phyloP scores from a whole-genome alignment of 2,329 filamentous ascomycete genomes.

The Fusarium bactridioides region DNA sequence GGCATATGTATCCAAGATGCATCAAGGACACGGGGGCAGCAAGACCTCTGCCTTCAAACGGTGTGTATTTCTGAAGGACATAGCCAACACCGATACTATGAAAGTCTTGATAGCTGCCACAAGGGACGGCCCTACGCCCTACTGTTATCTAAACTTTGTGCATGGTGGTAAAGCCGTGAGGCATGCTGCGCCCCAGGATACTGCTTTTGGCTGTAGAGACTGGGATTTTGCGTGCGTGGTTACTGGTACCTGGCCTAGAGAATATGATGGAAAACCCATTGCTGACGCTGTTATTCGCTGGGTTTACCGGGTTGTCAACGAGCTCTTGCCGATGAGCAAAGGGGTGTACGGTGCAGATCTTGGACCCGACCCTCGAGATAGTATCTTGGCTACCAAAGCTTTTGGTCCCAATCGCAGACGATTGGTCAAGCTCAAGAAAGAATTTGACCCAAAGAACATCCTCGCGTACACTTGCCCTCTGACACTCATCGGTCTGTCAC shows the following conservation, averaged over 20 bases:
- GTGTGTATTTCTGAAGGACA: constrained; percentile 65
- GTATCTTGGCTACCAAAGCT: constrained; percentile 57
- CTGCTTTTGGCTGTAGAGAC: constrained; percentile 69
- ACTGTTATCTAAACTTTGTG: constrained; percentile 69
- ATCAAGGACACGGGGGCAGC: constrained; percentile 63
- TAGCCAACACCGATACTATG: constrained; percentile 48
- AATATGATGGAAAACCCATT: constrained; percentile 55
- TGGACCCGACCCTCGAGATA: constrained; percentile 67
- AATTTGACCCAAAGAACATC: constrained; percentile 58
- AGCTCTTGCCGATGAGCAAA: constrained; percentile 58
- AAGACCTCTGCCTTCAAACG: constrained; percentile 72
- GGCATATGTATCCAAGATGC: constrained; percentile 68
- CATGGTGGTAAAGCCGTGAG: constrained; percentile 64
- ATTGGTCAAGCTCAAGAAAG: constrained; percentile 59
- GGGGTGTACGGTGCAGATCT: constrained; percentile 69
- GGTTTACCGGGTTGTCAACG: constrained; percentile 61
- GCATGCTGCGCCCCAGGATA: constrained; percentile 53
- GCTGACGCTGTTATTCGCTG: constrained; percentile 55
- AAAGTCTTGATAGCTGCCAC: constrained; percentile 55
- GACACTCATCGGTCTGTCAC: constrained; percentile 45
- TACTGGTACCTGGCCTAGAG: constrained; percentile 67
- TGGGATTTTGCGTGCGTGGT: constrained; percentile 72
- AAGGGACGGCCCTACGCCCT: constrained; percentile 55
- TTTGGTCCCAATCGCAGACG: constrained; percentile 64
- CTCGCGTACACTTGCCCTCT: constrained; percentile 65